Percentiles rank a stretch among this genome's conserved stretches.
phyloP scores from a whole-genome alignment of 2,329 filamentous ascomycete genomes.

The Ceratocystis cacaofunesta region DNA sequence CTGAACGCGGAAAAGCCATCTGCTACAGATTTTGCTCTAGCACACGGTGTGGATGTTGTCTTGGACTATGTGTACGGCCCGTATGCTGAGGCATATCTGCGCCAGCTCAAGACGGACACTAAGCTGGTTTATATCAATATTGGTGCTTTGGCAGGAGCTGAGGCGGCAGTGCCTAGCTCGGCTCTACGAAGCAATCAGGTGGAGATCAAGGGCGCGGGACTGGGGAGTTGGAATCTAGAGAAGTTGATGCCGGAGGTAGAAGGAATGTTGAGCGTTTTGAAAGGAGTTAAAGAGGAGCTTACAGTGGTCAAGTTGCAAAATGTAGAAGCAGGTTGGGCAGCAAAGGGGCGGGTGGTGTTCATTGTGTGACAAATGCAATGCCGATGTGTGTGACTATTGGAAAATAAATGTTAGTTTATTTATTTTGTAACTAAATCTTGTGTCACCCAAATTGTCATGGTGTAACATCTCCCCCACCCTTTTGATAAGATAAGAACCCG shows the following conservation, averaged over 20 bases:
- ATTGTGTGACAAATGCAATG: background rate
- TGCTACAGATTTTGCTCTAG: background rate
- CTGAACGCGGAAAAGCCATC: background rate
- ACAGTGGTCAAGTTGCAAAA: slow-evolving; percentile 20
- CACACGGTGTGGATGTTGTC: slow-evolving; percentile 36
- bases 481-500: slow-evolving; percentile 11
- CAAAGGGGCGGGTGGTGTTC: slow-evolving; percentile 22
- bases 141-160: slow-evolving; percentile 29
- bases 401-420: background rate
- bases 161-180: slow-evolving; percentile 28
- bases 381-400: background rate
- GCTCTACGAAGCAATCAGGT: slow-evolving; percentile 35
- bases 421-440: background rate
- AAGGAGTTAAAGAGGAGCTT: slow-evolving; percentile 19
- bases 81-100: slow-evolving; percentile 28
- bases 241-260: slow-evolving; percentile 20
- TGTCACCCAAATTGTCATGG: background rate
- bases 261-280: slow-evolving; percentile 22
- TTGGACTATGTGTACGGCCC: slow-evolving; percentile 44
- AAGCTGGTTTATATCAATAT: slow-evolving; percentile 40
- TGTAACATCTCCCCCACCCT: background rate
- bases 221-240: slow-evolving; percentile 28
- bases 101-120: slow-evolving; percentile 27
- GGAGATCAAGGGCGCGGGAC: slow-evolving; percentile 32
- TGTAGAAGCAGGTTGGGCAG: slow-evolving; percentile 22